A percentile compares a stretch with the other conserved stretches of the same genome.
Evolutionary conservation across 73 alveolate genomes (phyloP).

Genomic region (Paramecium primaurelia): DNA sequence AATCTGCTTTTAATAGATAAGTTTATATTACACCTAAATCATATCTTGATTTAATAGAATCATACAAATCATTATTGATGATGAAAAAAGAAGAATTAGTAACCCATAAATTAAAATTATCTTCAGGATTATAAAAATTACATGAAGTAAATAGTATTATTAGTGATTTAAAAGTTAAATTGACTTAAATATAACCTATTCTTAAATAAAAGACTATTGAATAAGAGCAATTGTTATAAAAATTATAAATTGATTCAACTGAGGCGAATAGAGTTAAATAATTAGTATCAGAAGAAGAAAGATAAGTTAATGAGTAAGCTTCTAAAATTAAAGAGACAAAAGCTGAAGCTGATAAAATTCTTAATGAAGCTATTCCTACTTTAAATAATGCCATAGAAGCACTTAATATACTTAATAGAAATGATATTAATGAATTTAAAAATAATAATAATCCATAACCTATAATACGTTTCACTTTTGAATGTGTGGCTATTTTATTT

Average conservation of each 20-base stretch:
- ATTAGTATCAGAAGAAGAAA: conserved; percentile 81
- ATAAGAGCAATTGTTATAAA: conserved; percentile 63
- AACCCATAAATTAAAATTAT: conserved; percentile 65
- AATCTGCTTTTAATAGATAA: conserved; percentile 78
- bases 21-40: conserved; percentile 95
- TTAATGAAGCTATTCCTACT: conserved; percentile 84
- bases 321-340: conserved; percentile 77
- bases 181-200: conserved; percentile 76
- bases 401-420: conserved; percentile 80
- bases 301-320: conserved; percentile 69
- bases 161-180: conserved; percentile 71
- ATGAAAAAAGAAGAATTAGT: conserved; percentile 78
- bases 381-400: conserved; percentile 88
- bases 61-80: conserved; percentile 75
- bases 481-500: conserved; percentile 77
- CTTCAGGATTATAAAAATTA: conserved; percentile 76
- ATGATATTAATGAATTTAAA: conserved; percentile 87
- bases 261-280: conserved; percentile 72
- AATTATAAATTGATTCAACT: conserved; percentile 70
- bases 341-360: conserved; percentile 83
- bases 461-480: conserved; percentile 76
- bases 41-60: conserved; percentile 81
- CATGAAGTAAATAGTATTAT: conserved; percentile 75
- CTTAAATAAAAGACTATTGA: conserved; percentile 76
- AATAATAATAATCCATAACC: conserved; percentile 87